These are phyloP conservation scores for Hansenula lynferdii DNA, from an alignment of 1,139 yeast genomes.

Conservation along the genomic window DNA sequence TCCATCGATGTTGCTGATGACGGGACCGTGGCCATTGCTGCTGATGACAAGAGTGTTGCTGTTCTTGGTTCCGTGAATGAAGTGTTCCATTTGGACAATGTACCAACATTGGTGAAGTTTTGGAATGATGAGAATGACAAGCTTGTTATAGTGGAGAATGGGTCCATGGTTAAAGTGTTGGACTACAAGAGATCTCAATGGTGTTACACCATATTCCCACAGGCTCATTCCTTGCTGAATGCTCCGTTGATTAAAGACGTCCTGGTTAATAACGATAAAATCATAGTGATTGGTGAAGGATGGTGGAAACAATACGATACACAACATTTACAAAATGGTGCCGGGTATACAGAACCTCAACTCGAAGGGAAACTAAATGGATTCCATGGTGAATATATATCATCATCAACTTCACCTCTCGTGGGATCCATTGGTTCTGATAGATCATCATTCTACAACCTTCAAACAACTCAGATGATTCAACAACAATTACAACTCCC, in stretches of 20 bases:
- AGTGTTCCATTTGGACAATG: conserved; percentile 16
- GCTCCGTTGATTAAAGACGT: conserved; percentile 23
- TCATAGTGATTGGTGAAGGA: conserved; percentile 29
- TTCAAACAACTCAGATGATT: conserved; percentile 11
- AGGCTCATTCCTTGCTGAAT: conserved; percentile 14
- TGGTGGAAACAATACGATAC: conserved; percentile 29
- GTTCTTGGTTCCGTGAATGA: conserved; percentile 26
- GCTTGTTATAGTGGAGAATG: conserved; percentile 28
- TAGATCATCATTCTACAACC: conserved; percentile 18
- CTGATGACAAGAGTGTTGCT: conserved; percentile 27
- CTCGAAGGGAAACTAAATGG: conserved; percentile 12
- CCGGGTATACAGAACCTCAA: conserved; percentile 19
- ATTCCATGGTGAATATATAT: conserved; percentile 15
- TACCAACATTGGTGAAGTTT: conserved; percentile 26
- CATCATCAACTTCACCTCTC: conserved; percentile 10
- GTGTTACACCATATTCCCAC: conserved; percentile 28
- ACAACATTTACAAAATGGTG: conserved; percentile 15
- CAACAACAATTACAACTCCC: conserved; percentile 19
- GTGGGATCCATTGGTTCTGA: conserved; percentile 18
- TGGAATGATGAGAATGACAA: conserved; percentile 30
- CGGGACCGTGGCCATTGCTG: conserved; percentile 27
- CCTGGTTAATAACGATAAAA: conserved; percentile 20
- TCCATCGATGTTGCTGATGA: conserved; percentile 27
- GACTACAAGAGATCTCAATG: conserved; percentile 30
- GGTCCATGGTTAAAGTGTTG: conserved; percentile 24